Evolutionary conservation across 805 yeast genomes (phyloP), one percentile per base, ranked within the genome.

Genomic region (Dipodascopsis tothii): DNA sequence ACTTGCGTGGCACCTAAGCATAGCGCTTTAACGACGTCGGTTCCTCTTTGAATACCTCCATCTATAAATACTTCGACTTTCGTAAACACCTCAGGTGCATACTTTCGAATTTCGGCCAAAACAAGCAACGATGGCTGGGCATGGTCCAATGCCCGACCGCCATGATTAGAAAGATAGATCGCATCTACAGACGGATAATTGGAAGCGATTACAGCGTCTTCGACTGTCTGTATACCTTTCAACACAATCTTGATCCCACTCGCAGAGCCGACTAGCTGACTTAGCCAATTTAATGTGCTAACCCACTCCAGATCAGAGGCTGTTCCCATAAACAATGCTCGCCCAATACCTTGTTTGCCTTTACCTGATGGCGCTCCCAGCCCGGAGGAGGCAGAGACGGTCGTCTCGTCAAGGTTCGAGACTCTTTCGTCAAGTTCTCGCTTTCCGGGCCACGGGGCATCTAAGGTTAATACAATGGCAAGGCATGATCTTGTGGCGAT

Each of bases 91-190:
- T 69, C 64, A 22, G 77, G 62, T 2, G 68, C 63, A 33, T 56
- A 43, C 21, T 42, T 46, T 11, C 64, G 69, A 21, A 77, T 67
- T 47, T 79, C 81, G 3, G 72, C 74, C 40, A 81, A 66, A 3
- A 79, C 73, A 57, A 80, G 80, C 21, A 81, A 65, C 1, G 84
- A 75, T 0, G 86, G 75, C 51, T 70, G 69, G 0, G 80, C 70
- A 35, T 69, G 75, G 51, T 81, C 87, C 43, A 81, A 62, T 50
- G 80, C 84, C 43, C 84, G 66, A n/a, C 84, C 85, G 18, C 84
- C 84, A 60, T 79, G 83, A 54, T 80, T 79, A 6, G 84, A 77
- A 6, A 80, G 60, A 16, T 80, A 69, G 16, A 77, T 74, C 3
- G 81, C 85, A 35, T 72, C 71, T 28, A 55, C 52, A 14, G 17